phyloP scores from a whole-genome alignment of 164 flowering plant species.

The Cinnamomum chago region DNA sequence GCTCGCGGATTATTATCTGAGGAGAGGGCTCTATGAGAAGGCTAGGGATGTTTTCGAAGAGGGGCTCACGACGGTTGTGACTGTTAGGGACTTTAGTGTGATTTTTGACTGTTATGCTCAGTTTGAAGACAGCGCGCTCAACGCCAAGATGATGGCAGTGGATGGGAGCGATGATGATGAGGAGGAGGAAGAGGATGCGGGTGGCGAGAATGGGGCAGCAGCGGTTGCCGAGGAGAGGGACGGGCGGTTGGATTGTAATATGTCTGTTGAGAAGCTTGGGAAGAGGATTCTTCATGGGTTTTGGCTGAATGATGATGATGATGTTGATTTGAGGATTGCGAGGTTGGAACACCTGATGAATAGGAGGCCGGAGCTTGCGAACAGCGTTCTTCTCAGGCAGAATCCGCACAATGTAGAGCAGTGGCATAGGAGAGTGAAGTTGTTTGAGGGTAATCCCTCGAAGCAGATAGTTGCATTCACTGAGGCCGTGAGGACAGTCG shows the following conservation, averaged over 20 bases:
- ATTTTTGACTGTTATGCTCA: slow-evolving; percentile 81
- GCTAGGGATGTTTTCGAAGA: slow-evolving; percentile 93
- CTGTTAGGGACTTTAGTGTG: slow-evolving; percentile 91
- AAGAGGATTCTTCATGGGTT: slow-evolving; percentile 55
- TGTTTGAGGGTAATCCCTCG: slow-evolving; percentile 82
- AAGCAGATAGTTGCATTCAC: slow-evolving; percentile 82
- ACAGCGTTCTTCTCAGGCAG: slow-evolving; percentile 88
- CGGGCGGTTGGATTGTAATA: slow-evolving; percentile 36
- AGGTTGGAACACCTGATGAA: slow-evolving; percentile 72
- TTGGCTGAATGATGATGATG: slow-evolving; percentile 76
- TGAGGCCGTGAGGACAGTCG: slow-evolving; percentile 91
- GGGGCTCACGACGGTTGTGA: slow-evolving; percentile 79
- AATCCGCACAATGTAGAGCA: slow-evolving; percentile 98
- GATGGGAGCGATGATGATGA: slow-evolving; percentile 46
- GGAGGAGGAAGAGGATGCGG: slow-evolving; percentile 21
- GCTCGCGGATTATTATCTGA: slow-evolving; percentile 79
- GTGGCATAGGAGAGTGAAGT: slow-evolving; percentile 91
- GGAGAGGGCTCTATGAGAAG: slow-evolving; percentile 72
- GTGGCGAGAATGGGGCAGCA: not conserved
- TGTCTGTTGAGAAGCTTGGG: slow-evolving; percentile 38
- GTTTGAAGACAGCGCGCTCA: slow-evolving; percentile 83
- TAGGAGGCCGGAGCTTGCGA: slow-evolving; percentile 86
- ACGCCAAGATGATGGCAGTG: slow-evolving; percentile 60
- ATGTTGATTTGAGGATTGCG: slow-evolving; percentile 77
- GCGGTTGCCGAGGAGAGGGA: slow-evolving; percentile 9